phyloP scores from a whole-genome alignment of 2,329 filamentous ascomycete genomes.

The Sporothrix pallida region DNA sequence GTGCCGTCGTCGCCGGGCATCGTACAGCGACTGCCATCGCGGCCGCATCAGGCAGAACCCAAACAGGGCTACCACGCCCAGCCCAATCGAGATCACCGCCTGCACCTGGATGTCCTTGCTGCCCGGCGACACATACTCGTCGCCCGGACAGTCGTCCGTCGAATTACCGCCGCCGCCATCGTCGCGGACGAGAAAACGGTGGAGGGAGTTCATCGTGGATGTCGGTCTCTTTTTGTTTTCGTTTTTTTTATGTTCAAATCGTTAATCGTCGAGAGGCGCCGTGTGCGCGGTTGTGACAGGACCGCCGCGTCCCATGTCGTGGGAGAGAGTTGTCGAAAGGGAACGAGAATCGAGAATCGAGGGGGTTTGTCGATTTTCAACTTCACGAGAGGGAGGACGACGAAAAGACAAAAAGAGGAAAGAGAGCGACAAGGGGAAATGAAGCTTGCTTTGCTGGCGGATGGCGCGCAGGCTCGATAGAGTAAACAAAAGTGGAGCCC shows the following conservation, averaged over 20 bases:
- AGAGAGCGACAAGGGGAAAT: slow-evolving; percentile 23
- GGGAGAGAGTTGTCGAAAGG: not conserved
- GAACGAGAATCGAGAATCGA: not conserved
- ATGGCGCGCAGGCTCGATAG: slow-evolving; percentile 19
- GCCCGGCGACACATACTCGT: slow-evolving; percentile 46
- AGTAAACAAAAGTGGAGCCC: slow-evolving; percentile 26
- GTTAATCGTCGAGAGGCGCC: slow-evolving; percentile 28
- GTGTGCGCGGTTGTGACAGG: slow-evolving; percentile 29
- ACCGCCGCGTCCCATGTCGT: slow-evolving; percentile 22
- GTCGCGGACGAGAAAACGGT: not conserved
- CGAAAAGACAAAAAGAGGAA: not conserved
- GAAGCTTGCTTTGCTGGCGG: slow-evolving; percentile 4
- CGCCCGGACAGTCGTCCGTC: slow-evolving; percentile 39
- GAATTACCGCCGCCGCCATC: slow-evolving; percentile 13
- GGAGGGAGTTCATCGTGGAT: slow-evolving; percentile 17
- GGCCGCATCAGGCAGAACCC: slow-evolving; percentile 85
- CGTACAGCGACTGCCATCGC: slow-evolving; percentile 89
- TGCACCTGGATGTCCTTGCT: slow-evolving; percentile 64
- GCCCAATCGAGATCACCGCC: slow-evolving; percentile 70
- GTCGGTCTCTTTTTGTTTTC: not conserved
- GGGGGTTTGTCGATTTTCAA: not conserved
- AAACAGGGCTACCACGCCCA: slow-evolving; percentile 74
- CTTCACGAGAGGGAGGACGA: not conserved
- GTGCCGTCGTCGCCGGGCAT: slow-evolving; percentile 76
- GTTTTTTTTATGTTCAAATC: too few relatives aligned